Base-by-base conservation (phyloP, 768 basidiomycete genomes). In the Suillus subalutaceus region DNA sequence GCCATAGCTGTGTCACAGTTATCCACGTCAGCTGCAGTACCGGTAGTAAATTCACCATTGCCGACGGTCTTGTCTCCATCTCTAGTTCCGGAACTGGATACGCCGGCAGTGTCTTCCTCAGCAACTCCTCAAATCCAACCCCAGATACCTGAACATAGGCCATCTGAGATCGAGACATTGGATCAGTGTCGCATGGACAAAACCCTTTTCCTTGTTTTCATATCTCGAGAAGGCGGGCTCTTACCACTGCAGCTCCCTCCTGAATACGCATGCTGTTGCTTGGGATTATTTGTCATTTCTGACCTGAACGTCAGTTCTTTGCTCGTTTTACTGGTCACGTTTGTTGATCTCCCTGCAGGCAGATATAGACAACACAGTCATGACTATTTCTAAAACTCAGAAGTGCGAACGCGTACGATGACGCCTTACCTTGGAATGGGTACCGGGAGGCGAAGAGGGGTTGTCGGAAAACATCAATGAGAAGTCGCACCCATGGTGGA, bases 221-320 rank as follows among this genome's bases (percentile, higher is more conserved):
- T 78, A 9, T 79, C 83, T 1, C 76, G 67, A 3, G 66, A 70
- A n/a, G 75, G 75, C 18, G 62, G 78, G 7, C 74, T 77, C 10
- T 63, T 77, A n/a, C 64, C 69, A 0, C 57, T 48, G 6, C 60
- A 44, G 43, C 70, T 83, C 1, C 73, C 80, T 13, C 52, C 69
- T 6, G 84, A 84, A 63, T 80, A 77, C 65, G 78, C 72, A 16
- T 84, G 78, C 68, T 72, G 71, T 48, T 82, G 81, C 69, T 72
- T 87, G 72, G 86, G 86, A 0, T 80, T 80, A 50, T 86, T 85
- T 68, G 77, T 76, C 40, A 69, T 88, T 63, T 73, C 80, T 18
- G 72, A 75, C 15, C 69, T 85, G 7, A 74, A 75, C 71, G 86
- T 81, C 48, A 18, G 30, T 52, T 15, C 16, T 18, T 12, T 13